Evolutionary conservation across 2,329 filamentous ascomycete species (phyloP).

Genomic region (Aspergillus costaricaensis): DNA sequence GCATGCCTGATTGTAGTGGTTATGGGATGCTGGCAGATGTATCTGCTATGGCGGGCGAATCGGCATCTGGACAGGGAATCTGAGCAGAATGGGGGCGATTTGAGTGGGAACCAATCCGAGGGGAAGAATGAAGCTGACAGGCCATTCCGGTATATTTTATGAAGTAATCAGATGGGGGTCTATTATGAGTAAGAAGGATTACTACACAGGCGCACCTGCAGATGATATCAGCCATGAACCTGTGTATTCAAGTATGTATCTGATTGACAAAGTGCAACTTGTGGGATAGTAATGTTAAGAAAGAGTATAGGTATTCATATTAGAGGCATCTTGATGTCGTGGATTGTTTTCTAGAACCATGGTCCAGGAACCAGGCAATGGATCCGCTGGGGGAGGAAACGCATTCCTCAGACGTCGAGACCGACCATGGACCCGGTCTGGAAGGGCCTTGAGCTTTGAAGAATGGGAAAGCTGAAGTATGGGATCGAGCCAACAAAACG

Average conservation of each 20-base stretch:
- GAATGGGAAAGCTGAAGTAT: too few relatives aligned
- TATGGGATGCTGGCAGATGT: constrained; percentile 18
- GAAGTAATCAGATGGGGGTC: neutral
- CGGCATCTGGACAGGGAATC: constrained; percentile 19
- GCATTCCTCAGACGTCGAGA: neutral
- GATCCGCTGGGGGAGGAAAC: neutral
- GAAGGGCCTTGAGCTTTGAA: neutral
- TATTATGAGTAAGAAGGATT: neutral
- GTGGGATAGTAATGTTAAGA: neutral
- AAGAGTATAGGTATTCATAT: neutral
- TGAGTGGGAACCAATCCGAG: neutral
- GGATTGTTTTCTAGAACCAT: neutral
- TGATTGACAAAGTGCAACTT: neutral
- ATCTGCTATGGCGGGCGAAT: constrained; percentile 27
- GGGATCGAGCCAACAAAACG: too few relatives aligned
- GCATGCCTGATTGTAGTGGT: constrained; percentile 28
- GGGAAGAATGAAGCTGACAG: neutral
- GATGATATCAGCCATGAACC: neutral
- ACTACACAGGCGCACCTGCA: neutral
- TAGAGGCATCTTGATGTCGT: neutral
- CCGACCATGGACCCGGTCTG: neutral
- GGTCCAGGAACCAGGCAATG: neutral
- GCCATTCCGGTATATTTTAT: neutral
- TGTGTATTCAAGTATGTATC: neutral
- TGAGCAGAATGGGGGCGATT: neutral